These are phyloP conservation scores for Candida andamanensis DNA, from an alignment of 805 yeast genomes.

Conservation along the genomic window DNA sequence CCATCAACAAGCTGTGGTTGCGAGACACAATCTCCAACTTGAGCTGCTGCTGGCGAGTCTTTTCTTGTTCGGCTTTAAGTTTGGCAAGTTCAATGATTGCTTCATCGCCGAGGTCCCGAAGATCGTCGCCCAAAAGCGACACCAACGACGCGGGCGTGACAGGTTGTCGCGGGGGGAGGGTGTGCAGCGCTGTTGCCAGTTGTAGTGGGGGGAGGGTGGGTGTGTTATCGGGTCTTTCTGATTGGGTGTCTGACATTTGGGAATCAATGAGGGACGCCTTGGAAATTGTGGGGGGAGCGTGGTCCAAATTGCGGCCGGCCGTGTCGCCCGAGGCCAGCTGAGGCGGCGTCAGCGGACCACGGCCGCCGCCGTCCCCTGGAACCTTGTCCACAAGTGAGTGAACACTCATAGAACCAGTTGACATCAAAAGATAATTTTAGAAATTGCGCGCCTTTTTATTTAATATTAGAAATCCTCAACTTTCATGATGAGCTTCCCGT, in stretches of 20 bases:
- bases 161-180: not conserved
- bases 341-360: too few relatives aligned
- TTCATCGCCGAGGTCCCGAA: conserved; percentile 50
- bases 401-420: conserved; percentile 38
- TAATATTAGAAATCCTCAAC: conserved; percentile 29
- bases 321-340: too few relatives aligned
- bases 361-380: conserved; percentile 3
- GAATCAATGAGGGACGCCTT: too few relatives aligned
- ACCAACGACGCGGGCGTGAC: conserved; percentile 11
- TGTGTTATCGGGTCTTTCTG: too few relatives aligned
- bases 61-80: conserved; percentile 67
- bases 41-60: conserved; percentile 75
- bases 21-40: conserved; percentile 57
- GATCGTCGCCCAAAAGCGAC: conserved; percentile 48
- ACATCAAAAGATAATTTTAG: too few relatives aligned
- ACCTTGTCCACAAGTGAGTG: conserved; percentile 35
- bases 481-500: conserved; percentile 30
- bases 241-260: too few relatives aligned
- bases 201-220: too few relatives aligned
- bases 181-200: not conserved
- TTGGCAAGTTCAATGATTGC: conserved; percentile 55
- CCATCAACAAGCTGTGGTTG: conserved; percentile 56
- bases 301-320: too few relatives aligned
- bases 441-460: too few relatives aligned
- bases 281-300: too few relatives aligned